Conservation (phyloP, 2,329 filamentous ascomycete species). For the Fusarium pininemorale region DNA sequence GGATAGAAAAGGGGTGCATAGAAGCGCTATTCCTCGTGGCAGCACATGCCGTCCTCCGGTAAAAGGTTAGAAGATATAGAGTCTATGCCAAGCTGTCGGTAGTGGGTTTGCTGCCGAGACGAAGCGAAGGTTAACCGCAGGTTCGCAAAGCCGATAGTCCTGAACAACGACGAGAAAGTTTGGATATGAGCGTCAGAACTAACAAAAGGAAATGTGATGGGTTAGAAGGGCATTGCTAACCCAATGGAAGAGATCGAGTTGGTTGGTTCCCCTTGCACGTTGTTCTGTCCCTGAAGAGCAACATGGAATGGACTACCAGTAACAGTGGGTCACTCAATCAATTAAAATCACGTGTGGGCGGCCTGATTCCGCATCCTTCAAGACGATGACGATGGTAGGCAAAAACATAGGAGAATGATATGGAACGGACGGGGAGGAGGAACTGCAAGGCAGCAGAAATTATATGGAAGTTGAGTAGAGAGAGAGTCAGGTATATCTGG, state of each 20-base stretch:
- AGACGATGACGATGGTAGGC: constrained; percentile 12
- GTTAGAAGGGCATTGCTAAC: constrained; percentile 23
- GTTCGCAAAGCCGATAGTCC: not conserved
- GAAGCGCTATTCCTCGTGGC: constrained; percentile 56
- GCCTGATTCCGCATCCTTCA: constrained; percentile 11
- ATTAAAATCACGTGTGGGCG: constrained; percentile 30
- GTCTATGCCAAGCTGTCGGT: constrained; percentile 34
- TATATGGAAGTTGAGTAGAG: not conserved
- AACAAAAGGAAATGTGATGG: not conserved
- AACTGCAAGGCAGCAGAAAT: not conserved
- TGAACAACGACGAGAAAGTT: not conserved
- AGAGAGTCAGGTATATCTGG: not conserved
- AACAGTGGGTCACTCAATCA: constrained; percentile 29
- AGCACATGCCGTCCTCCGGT: constrained; percentile 54
- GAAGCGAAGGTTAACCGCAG: constrained; percentile 11
- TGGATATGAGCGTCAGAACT: not conserved
- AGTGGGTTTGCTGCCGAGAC: constrained; percentile 35
- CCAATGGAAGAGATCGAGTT: constrained; percentile 25
- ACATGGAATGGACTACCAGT: constrained; percentile 31
- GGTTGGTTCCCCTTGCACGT: constrained; percentile 36
- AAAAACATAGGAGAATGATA: not conserved
- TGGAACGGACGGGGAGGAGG: not conserved
- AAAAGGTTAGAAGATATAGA: constrained; percentile 19
- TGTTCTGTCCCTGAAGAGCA: constrained; percentile 19
- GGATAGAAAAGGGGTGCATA: constrained; percentile 98